Conservation (phyloP, 345 rosid genomes). For the Cardamine occulta region DNA sequence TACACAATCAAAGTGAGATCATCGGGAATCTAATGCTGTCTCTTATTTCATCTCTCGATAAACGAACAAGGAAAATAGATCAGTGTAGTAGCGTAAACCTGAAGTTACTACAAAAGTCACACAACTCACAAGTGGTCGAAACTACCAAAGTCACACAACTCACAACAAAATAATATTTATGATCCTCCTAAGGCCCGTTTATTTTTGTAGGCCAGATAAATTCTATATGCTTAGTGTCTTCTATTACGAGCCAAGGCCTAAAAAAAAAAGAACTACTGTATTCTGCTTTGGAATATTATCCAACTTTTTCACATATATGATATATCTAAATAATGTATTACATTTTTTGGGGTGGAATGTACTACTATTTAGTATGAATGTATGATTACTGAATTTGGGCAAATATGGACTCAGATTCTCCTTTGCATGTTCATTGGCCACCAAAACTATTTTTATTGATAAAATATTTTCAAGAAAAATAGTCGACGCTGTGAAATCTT, state of each 20-base stretch:
- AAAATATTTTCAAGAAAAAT: neutral
- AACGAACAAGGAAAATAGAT: neutral
- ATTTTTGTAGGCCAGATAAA: neutral
- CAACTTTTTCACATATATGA: conserved; percentile 19
- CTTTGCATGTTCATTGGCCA: conserved; percentile 28
- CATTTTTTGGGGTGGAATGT: too few relatives aligned
- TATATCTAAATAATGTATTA: conserved; percentile 16
- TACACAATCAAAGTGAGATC: neutral
- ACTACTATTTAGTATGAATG: neutral
- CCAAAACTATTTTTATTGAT: neutral
- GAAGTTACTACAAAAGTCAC: neutral
- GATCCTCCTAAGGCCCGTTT: neutral
- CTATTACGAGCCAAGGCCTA: neutral
- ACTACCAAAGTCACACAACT: neutral
- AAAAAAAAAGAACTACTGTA: too few relatives aligned
- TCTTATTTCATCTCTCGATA: neutral
- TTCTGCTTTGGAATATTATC: conserved; percentile 10
- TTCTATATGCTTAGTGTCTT: neutral
- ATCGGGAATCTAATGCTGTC: neutral
- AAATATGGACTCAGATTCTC: conserved; percentile 21
- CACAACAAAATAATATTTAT: neutral
- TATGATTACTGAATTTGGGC: neutral
- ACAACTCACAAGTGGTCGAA: conserved; percentile 1
- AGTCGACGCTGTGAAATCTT: conserved; percentile 28
- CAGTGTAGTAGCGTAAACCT: neutral